Evolutionary conservation across 257 asterid genomes (phyloP).

Genomic region (Jaltomata sinuosa): DNA sequence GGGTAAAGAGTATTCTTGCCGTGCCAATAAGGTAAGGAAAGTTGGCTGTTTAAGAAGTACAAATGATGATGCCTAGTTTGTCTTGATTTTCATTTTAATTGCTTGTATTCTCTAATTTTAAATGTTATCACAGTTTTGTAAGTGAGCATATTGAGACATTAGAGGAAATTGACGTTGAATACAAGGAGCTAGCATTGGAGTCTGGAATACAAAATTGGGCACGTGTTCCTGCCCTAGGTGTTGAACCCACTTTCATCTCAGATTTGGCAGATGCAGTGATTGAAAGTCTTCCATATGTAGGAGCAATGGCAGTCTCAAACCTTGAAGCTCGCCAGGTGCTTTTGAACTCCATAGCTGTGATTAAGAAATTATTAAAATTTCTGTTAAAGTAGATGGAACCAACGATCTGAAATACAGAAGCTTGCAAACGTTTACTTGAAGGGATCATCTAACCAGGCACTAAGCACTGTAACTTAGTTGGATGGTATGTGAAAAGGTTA

Average conservation of each 20-base stretch:
- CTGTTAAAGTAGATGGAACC: not conserved
- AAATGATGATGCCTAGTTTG: not conserved
- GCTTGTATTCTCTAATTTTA: not conserved
- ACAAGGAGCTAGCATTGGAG: constrained; percentile 90
- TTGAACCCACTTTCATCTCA: constrained; percentile 83
- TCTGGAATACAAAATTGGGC: constrained; percentile 98
- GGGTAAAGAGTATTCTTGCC: constrained; percentile 93
- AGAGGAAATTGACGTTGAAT: constrained; percentile 99
- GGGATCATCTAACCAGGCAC: not conserved
- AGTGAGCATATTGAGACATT: constrained; percentile 97
- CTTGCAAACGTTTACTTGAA: not conserved
- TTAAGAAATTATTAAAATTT: not conserved
- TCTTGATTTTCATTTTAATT: constrained; percentile 6
- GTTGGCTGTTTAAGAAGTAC: not conserved
- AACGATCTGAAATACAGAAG: not conserved
- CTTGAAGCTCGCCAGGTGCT: constrained; percentile 97
- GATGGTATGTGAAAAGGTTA: not conserved
- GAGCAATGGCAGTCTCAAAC: constrained; percentile 98
- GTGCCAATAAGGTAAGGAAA: constrained; percentile 82
- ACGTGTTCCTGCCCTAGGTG: constrained; percentile 95
- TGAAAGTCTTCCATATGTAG: constrained; percentile 97
- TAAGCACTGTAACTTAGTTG: not conserved
- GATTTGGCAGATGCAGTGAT: constrained; percentile 99
- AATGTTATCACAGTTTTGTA: constrained; percentile 57
- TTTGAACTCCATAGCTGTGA: not conserved